A percentile compares a stretch with the other conserved stretches of the same genome.
phyloP scores from a whole-genome alignment of 2,329 filamentous ascomycete genomes.

The Stylonectria norvegica region DNA sequence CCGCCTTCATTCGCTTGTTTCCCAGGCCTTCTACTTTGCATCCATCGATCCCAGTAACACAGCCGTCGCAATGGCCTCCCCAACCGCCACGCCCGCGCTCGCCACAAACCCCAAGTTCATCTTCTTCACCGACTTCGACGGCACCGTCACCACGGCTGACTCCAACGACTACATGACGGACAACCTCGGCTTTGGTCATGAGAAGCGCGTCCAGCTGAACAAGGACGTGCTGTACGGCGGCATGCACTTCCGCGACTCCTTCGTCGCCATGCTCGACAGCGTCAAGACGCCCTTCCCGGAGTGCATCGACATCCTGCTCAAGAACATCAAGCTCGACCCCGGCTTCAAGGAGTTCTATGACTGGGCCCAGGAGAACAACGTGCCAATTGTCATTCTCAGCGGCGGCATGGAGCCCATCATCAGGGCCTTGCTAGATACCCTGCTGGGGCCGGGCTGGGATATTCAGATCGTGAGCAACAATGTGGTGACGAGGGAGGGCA shows the following conservation, averaged over 20 bases:
- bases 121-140: constrained; percentile 99
- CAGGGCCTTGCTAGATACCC: constrained; percentile 71
- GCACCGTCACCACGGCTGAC: constrained; percentile 78
- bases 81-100: constrained; percentile 53
- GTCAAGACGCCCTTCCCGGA: constrained; percentile 75
- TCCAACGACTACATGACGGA: constrained; percentile 76
- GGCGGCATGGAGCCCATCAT: constrained; percentile 94
- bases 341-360: constrained; percentile 83
- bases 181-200: constrained; percentile 78
- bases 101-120: constrained; percentile 78
- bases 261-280: constrained; percentile 89
- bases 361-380: constrained; percentile 76
- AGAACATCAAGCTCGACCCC: constrained; percentile 86
- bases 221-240: constrained; percentile 69
- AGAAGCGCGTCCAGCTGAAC: constrained; percentile 70
- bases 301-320: constrained; percentile 73
- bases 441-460: constrained; percentile 74
- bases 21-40: no score
- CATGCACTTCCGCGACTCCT: constrained; percentile 77
- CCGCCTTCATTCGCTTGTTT: constrained; percentile 4
- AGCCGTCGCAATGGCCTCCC: constrained; percentile 40
- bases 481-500: constrained; percentile 60
- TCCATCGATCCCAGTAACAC: neutral
- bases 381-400: constrained; percentile 88
- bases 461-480: constrained; percentile 91